These are phyloP conservation scores for Misopates orontium DNA, from an alignment of 257 asterid species.

Conservation along the genomic window DNA sequence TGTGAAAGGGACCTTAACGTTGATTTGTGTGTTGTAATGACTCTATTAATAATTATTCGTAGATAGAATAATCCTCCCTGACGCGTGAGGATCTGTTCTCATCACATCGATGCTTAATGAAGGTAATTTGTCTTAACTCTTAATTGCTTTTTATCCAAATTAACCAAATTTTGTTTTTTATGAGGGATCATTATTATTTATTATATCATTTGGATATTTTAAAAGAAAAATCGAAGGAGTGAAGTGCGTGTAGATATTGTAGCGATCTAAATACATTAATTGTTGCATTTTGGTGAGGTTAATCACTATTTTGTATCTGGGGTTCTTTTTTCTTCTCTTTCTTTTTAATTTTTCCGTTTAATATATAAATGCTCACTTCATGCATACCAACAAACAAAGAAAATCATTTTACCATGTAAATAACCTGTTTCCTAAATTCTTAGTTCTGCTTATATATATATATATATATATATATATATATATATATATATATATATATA, in stretches of 20 bases:
- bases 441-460: not conserved
- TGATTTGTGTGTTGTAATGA: conserved; percentile 37
- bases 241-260: not conserved
- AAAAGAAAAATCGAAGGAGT: too few species aligned
- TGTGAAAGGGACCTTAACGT: conserved; percentile 61
- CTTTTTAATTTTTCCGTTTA: too few species aligned
- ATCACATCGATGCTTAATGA: conserved; percentile 23
- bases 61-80: conserved; percentile 15
- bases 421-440: too few species aligned
- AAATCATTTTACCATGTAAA: too few species aligned
- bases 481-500: not conserved
- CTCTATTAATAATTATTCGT: conserved; percentile 32
- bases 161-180: not conserved
- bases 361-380: too few species aligned
- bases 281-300: too few species aligned
- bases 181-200: not conserved
- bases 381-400: too few species aligned
- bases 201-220: not conserved
- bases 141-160: not conserved
- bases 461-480: not conserved
- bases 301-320: too few species aligned
- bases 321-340: too few species aligned
- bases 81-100: conserved; percentile 32
- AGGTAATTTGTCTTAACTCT: conserved; percentile 21
- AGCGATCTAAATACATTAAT: not conserved